phyloP scores from a whole-genome alignment of 352 stramenopile species.

The Phytophthora multivora region DNA sequence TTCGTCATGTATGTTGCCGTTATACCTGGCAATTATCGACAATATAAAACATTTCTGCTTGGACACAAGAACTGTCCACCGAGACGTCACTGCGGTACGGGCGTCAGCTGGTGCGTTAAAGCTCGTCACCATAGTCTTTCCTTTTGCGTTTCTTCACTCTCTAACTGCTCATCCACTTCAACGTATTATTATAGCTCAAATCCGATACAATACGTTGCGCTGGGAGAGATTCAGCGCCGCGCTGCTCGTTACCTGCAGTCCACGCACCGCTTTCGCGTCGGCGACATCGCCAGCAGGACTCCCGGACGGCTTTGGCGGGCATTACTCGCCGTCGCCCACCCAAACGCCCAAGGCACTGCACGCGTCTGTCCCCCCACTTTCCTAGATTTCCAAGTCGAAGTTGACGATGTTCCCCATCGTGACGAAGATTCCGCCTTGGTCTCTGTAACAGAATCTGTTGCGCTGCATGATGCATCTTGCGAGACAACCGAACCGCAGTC shows the following conservation, averaged over 20 bases:
- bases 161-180: background rate
- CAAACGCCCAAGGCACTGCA: conserved; percentile 2
- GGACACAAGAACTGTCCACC: background rate
- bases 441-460: too few relatives aligned
- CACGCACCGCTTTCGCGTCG: conserved; percentile 22
- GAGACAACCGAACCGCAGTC: background rate
- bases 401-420: conserved; percentile 7
- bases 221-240: background rate
- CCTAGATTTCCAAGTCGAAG: conserved; percentile 2
- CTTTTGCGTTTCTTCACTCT: conserved; percentile 2
- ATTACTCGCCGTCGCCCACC: conserved; percentile 15
- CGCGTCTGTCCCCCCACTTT: background rate
- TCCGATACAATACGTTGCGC: background rate
- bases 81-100: background rate
- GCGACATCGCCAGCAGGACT: background rate
- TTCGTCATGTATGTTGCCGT: background rate
- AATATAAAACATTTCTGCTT: conserved; percentile 1
- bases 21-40: too few relatives aligned
- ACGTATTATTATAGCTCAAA: background rate
- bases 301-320: background rate
- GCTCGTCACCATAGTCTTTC: background rate
- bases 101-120: background rate
- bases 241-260: background rate
- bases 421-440: background rate
- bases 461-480: too few relatives aligned